Percentiles rank a stretch among this genome's conserved stretches.
phyloP scores from a whole-genome alignment of 768 basidiomycete genomes.

The Trametes gibbosa region DNA sequence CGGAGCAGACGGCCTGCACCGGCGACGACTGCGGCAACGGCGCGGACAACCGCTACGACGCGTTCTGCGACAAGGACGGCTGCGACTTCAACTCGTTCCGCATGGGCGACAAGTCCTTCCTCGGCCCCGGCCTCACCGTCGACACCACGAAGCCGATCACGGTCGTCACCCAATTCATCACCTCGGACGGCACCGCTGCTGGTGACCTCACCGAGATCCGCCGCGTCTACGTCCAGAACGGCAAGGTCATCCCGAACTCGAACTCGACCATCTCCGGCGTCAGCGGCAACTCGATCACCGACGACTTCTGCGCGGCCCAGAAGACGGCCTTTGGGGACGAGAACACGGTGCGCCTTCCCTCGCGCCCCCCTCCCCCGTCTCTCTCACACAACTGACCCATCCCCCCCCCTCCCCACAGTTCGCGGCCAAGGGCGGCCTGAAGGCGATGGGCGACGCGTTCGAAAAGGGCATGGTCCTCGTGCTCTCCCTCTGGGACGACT shows the following conservation, averaged over 20 bases:
- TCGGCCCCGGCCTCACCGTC: conserved; percentile 46
- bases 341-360: conserved; percentile 39
- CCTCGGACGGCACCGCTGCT: conserved; percentile 41
- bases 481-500: conserved; percentile 54
- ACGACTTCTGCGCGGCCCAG: conserved; percentile 44
- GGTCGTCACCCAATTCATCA: conserved; percentile 59
- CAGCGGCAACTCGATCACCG: conserved; percentile 47
- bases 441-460: conserved; percentile 35
- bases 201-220: conserved; percentile 54
- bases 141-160: conserved; percentile 50
- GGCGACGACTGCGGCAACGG: conserved; percentile 36
- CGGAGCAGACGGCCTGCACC: conserved; percentile 46
- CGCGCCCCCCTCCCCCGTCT: too few species aligned
- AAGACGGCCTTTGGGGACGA: conserved; percentile 46
- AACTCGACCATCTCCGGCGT: conserved; percentile 45
- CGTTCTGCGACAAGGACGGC: conserved; percentile 53
- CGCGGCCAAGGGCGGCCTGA: conserved; percentile 35
- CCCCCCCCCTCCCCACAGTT: too few species aligned
- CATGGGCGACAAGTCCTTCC: conserved; percentile 48
- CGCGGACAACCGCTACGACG: conserved; percentile 36
- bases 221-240: conserved; percentile 55
- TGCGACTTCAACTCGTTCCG: conserved; percentile 67
- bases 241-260: conserved; percentile 52
- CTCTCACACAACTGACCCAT: too few species aligned
- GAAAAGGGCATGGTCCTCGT: conserved; percentile 47